Base-by-base conservation (phyloP, 2,329 filamentous ascomycete genomes). In the Colletotrichum kahawae region DNA sequence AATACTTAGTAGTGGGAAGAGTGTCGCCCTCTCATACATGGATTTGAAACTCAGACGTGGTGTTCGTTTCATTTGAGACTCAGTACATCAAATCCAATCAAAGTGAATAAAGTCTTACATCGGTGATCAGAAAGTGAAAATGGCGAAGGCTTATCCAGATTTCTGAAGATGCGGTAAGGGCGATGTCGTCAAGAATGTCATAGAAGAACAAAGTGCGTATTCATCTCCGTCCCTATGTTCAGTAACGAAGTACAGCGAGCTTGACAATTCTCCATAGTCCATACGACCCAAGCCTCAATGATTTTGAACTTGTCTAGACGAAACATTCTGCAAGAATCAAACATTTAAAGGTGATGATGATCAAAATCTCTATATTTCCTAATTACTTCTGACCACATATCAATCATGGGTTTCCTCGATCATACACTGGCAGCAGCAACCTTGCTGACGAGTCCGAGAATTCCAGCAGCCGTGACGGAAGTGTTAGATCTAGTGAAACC, bases 361-460 rank as follows among this genome's bases (percentile, higher is more conserved):
- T 21, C 12, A 7, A 21, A 7, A 21, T 51, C 43, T 51, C n/a
- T 13, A 21, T 21, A 21, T 51, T 51, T 21, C 5, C 43, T 51
- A 21, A 21, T 51, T 51, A 21, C 10, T 21, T 21, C 12, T 51
- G 43, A 21, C 21, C n/a, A 7, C 21, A 24, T 21, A 21, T 57
- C 21, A 16, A 24, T 5, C 24, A 57, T 33, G 18, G n/a, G 7
- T 8, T 51, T 54, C 21, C n/a, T 36, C 31, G 2, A 31, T 54
- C 29, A 75, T 5, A 36, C 43, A 27, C 73, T 75, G 57, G 69
- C 69, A 12, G 63, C 73, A 4, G 64, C 73, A 27, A 77, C 27
- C 64, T 77, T 77, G 33, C 29, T 34, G 18, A 76, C 74, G 10
- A 77, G 62, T 4, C 63, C 70, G 3, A 77, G 48, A 13, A 77